These are phyloP conservation scores for Komagataella populi DNA, from an alignment of 805 yeast species.

Conservation along the genomic window DNA sequence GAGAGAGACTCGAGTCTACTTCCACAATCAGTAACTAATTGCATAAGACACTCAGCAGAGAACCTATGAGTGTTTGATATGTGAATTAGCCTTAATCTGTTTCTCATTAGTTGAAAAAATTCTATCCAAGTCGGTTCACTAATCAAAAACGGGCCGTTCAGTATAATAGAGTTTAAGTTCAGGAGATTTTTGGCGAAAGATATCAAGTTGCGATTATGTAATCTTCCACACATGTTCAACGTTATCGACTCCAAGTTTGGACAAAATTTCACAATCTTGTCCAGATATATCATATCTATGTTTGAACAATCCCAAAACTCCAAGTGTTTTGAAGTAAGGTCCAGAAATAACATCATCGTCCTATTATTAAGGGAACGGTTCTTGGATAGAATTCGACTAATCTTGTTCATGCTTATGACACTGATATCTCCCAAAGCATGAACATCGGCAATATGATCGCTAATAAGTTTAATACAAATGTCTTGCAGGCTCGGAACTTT, in stretches of 20 bases:
- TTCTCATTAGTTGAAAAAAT: constrained; percentile 49
- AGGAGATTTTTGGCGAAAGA: constrained; percentile 49
- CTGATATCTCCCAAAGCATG: constrained; percentile 87
- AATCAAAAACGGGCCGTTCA: constrained; percentile 87
- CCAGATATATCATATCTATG: constrained; percentile 49
- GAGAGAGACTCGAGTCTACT: constrained; percentile 38
- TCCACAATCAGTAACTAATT: constrained; percentile 52
- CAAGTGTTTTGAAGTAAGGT: constrained; percentile 37
- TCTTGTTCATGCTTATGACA: constrained; percentile 48
- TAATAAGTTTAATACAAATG: constrained; percentile 55
- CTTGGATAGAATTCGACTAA: constrained; percentile 64
- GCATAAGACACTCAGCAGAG: constrained; percentile 46
- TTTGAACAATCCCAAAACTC: constrained; percentile 92
- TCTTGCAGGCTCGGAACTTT: constrained; percentile 68
- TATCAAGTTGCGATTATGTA: constrained; percentile 61
- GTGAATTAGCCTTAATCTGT: constrained; percentile 42
- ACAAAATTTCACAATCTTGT: constrained; percentile 63
- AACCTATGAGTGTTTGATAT: constrained; percentile 78
- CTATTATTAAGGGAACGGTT: constrained; percentile 67
- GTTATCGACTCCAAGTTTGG: constrained; percentile 57
- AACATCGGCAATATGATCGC: constrained; percentile 55
- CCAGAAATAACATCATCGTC: constrained; percentile 64
- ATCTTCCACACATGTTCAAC: constrained; percentile 85
- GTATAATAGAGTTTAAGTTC: constrained; percentile 36
- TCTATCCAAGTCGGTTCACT: constrained; percentile 65